Percentiles rank a stretch among this genome's conserved stretches.
Conservation (phyloP, 192 early-diverging fungal species). For the Linnemannia hyalina region DNA sequence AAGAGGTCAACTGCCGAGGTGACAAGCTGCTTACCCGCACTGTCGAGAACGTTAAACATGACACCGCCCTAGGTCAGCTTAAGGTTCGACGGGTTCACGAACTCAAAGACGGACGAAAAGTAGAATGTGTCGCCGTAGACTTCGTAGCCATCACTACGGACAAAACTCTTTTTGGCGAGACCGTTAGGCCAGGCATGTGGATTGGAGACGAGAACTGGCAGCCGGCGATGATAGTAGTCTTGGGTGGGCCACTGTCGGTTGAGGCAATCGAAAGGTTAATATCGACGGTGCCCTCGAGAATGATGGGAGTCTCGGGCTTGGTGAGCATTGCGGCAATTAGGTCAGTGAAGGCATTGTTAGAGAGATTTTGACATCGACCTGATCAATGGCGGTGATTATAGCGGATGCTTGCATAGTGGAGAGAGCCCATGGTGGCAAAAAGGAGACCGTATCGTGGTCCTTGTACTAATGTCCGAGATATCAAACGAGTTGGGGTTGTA, state of each 20-base stretch:
- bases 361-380: background rate
- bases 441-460: background rate
- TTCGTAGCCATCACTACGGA: background rate
- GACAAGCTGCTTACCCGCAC: background rate
- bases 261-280: background rate
- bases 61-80: background rate
- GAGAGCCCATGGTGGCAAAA: background rate
- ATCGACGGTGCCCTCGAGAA: background rate
- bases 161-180: background rate
- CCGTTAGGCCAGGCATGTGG: background rate
- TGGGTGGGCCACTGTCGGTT: background rate
- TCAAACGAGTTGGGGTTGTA: background rate
- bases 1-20: background rate
- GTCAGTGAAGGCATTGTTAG: background rate
- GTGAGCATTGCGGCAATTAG: background rate
- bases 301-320: background rate
- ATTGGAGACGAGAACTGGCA: background rate
- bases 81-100: background rate
- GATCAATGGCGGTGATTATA: background rate
- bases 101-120: background rate
- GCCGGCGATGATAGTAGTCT: background rate
- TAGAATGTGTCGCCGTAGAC: background rate
- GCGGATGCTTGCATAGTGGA: background rate
- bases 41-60: background rate
- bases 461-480: background rate